Conservation (phyloP, 2,329 filamentous ascomycete genomes). For the Westerdykella ornata region DNA sequence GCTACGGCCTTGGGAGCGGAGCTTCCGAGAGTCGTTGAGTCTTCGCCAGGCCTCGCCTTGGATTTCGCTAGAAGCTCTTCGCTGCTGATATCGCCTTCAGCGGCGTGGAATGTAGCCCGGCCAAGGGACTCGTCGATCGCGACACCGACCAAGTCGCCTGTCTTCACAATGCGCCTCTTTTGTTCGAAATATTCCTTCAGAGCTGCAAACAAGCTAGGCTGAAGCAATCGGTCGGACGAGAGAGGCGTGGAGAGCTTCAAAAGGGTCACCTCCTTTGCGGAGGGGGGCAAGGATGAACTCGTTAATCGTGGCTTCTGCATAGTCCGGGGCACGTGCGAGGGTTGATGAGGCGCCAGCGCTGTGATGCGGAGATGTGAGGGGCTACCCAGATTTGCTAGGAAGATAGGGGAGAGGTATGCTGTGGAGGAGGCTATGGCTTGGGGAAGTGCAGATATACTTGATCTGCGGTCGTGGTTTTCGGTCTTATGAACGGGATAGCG, state of each 20-base stretch:
- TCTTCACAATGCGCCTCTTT: constrained; percentile 73
- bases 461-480: constrained; percentile 38
- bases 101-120: constrained; percentile 68
- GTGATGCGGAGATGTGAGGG: constrained; percentile 74
- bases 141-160: constrained; percentile 81
- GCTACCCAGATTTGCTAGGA: constrained; percentile 77
- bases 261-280: constrained; percentile 73
- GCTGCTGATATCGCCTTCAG: constrained; percentile 60
- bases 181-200: constrained; percentile 84
- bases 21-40: constrained; percentile 8
- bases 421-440: constrained; percentile 21
- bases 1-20: constrained; percentile 51
- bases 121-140: constrained; percentile 82
- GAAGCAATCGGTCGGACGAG: constrained; percentile 76
- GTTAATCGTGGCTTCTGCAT: constrained; percentile 41
- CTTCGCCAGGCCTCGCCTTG: constrained; percentile 31
- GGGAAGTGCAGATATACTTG: constrained; percentile 44
- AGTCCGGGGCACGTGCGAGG: constrained; percentile 25
- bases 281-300: constrained; percentile 49
- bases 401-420: constrained; percentile 74
- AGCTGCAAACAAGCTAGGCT: constrained; percentile 78
- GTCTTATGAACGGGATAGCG: constrained; percentile 50
- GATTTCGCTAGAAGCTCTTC: constrained; percentile 49
- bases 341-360: constrained; percentile 53
- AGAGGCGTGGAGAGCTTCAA: constrained; percentile 84